Evolutionary conservation across 2,329 filamentous ascomycete genomes (phyloP).

Genomic region (Epichloe sp.): DNA sequence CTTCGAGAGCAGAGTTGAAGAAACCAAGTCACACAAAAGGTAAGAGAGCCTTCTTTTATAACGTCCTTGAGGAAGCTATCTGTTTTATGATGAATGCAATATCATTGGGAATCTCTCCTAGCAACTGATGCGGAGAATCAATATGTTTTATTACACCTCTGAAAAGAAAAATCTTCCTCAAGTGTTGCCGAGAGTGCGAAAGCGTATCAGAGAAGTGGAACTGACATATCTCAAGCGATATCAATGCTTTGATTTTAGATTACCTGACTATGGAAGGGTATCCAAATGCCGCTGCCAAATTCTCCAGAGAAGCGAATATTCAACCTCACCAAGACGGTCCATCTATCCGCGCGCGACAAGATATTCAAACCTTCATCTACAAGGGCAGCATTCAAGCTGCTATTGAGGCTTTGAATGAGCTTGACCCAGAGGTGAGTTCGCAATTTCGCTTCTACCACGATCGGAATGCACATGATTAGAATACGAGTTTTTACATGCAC

Average conservation of each 20-base stretch:
- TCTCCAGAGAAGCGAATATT: slow-evolving; percentile 87
- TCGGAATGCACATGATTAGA: slow-evolving; percentile 64
- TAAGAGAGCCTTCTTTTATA: slow-evolving; percentile 35
- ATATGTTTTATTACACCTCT: slow-evolving; percentile 29
- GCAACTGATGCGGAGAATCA: slow-evolving; percentile 76
- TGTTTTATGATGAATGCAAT: slow-evolving; percentile 60
- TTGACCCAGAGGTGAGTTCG: slow-evolving; percentile 72
- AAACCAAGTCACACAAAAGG: slow-evolving; percentile 82
- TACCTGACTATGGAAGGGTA: slow-evolving; percentile 96
- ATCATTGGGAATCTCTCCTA: slow-evolving; percentile 99
- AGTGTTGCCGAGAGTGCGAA: not conserved
- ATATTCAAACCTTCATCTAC: slow-evolving; percentile 77
- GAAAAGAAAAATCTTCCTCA: not conserved
- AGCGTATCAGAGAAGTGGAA: not conserved
- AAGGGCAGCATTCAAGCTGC: slow-evolving; percentile 74
- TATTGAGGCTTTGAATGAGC: slow-evolving; percentile 76
- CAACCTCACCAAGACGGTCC: slow-evolving; percentile 57
- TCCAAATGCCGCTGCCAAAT: slow-evolving; percentile 80
- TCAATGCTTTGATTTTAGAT: slow-evolving; percentile 90
- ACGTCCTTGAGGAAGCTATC: not conserved
- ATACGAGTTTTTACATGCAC: slow-evolving; percentile 87
- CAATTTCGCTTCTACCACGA: not conserved
- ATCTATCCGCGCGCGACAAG: slow-evolving; percentile 63
- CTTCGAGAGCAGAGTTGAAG: slow-evolving; percentile 72
- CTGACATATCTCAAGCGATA: slow-evolving; percentile 52